phyloP scores from a whole-genome alignment of 2,329 filamentous ascomycete species.

The Dactylellina haptotyla region DNA sequence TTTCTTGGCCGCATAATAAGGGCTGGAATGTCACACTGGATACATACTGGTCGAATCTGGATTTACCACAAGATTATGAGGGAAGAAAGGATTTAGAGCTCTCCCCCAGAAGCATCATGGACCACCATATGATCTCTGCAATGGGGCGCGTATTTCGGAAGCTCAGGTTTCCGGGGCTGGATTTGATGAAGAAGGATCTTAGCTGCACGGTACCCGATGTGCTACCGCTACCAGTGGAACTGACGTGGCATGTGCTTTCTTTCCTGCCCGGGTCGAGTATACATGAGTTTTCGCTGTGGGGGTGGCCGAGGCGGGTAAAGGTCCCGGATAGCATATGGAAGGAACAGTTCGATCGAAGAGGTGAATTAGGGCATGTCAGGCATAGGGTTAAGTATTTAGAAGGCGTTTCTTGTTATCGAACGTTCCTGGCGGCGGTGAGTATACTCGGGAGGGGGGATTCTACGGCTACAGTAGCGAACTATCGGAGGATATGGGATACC shows the following conservation, averaged over 20 bases:
- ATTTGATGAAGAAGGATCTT: not conserved
- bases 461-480: not conserved
- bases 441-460: not conserved
- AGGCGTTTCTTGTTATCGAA: constrained; percentile 4
- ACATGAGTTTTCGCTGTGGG: not conserved
- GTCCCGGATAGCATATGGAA: constrained; percentile 35
- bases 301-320: constrained; percentile 6
- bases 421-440: constrained; percentile 4
- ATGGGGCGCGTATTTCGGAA: no score
- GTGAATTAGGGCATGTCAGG: not conserved
- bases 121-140: no score
- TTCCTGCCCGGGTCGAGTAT: constrained; percentile 5
- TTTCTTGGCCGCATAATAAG: not conserved
- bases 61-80: not conserved
- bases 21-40: not conserved
- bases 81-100: not conserved
- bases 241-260: constrained; percentile 16
- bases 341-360: constrained; percentile 7
- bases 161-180: not conserved
- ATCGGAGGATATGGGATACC: constrained; percentile 19
- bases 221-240: constrained; percentile 14
- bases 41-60: not conserved
- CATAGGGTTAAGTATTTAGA: not conserved
- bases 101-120: not conserved
- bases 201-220: constrained; percentile 1